Base-by-base conservation (phyloP, 2,329 filamentous ascomycete species). In the Talaromyces sp. region DNA sequence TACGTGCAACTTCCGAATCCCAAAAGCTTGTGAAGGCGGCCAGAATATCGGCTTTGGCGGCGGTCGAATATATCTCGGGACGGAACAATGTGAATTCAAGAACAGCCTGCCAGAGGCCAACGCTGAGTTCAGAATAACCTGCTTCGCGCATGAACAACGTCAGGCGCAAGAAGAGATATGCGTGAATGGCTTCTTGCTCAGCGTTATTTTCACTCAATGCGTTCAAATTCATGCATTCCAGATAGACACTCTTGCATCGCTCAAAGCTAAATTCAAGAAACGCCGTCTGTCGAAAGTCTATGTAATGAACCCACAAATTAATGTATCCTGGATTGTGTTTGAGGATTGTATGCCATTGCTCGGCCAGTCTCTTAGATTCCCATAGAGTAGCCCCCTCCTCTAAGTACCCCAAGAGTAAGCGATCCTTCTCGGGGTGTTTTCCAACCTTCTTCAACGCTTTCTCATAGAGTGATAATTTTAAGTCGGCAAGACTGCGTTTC, bases 41-140 rank as follows among this genome's bases (percentile, higher is more conserved):
- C 33, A 78, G 15, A 67, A 68, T 58, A 59, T 68, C 37, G 22
- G 69, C 52, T 25, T 50, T 5, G 9, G 65, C 19, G 62, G 65
- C 56, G 9, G 63, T 54, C 25, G 49, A 68, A 35, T 78, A 60
- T 5, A 73, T 63, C 3, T 70, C 61, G 2, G 90, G 87, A 3
- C 82, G 81, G 56, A 87, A 87, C 66, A 92, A 85, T 19, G 86
- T 87, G 61, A 90, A 81, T 72, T 97, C 94, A 0, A 97, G 77
- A 0, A 90, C 71, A 6, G 87, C 90, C 78, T 98, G 94, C 93
- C 94, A 97, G 5, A 90, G 83, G 10, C 89, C 92, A 3, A 91
- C 81, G 1, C 92, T 89, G 35, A 91, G 81, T 73, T 97, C 94
- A 52, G 83, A 81, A 73, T 90, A 97, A 0, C 94, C 94, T 54